phyloP scores from a whole-genome alignment of 129 eudicot species.

The Flaveria ramosissima region DNA sequence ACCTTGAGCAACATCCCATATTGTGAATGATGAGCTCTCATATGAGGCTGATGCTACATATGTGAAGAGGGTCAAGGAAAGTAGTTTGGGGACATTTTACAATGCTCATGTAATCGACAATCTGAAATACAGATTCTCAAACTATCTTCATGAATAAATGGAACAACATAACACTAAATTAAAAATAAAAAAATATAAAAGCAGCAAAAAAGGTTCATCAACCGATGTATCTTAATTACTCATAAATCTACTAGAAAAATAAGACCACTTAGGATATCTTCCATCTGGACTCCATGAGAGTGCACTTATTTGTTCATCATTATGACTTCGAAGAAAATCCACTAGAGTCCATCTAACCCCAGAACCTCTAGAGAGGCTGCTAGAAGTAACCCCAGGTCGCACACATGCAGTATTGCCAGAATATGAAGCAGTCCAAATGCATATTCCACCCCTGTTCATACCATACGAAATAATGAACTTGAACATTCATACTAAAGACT shows the following conservation, averaged over 20 bases:
- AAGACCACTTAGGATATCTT: constrained; percentile 73
- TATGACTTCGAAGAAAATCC: constrained; percentile 74
- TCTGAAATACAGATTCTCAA: not conserved
- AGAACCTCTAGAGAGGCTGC: constrained; percentile 69
- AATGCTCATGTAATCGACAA: constrained; percentile 2
- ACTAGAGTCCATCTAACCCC: constrained; percentile 80
- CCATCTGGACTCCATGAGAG: constrained; percentile 99
- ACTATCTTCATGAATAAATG: constrained; percentile 12
- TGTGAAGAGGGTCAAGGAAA: constrained; percentile 67
- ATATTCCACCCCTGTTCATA: constrained; percentile 85
- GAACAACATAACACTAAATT: not conserved
- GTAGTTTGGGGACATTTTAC: constrained; percentile 7
- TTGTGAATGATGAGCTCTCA: constrained; percentile 86
- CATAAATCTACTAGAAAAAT: not conserved
- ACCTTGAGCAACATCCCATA: constrained; percentile 99
- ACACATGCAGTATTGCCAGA: constrained; percentile 88
- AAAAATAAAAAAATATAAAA: not conserved
- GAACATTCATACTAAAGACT: not conserved
- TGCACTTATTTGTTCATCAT: constrained; percentile 75
- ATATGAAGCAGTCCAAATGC: constrained; percentile 95
- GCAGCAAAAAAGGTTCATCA: not conserved
- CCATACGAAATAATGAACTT: constrained; percentile 5
- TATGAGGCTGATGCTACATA: constrained; percentile 92
- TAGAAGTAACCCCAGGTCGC: constrained; percentile 68
- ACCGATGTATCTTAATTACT: constrained; percentile 10